Percentiles rank a stretch among this genome's conserved stretches.
Evolutionary conservation across 2,329 filamentous ascomycete species (phyloP).

Genomic region (Claviceps sp.): DNA sequence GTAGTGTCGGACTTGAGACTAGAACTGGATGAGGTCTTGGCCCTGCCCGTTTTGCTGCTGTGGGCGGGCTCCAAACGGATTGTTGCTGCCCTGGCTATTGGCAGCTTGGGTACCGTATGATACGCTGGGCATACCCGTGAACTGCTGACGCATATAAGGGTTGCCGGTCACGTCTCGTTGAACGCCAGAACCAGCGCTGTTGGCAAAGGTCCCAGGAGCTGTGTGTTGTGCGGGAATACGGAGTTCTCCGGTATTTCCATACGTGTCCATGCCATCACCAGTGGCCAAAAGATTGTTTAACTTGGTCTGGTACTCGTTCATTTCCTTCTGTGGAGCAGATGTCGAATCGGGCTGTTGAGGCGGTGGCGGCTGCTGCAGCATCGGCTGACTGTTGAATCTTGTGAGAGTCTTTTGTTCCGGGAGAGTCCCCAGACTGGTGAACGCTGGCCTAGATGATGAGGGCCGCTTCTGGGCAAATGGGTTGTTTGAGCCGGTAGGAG

Average conservation of each 20-base stretch:
- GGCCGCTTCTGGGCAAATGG: slow-evolving; percentile 75
- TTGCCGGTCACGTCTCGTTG: slow-evolving; percentile 68
- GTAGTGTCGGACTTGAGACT: slow-evolving; percentile 12
- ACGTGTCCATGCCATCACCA: slow-evolving; percentile 92
- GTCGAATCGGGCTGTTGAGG: slow-evolving; percentile 23
- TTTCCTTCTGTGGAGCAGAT: slow-evolving; percentile 34
- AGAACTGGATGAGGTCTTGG: slow-evolving; percentile 53
- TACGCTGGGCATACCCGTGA: slow-evolving; percentile 58
- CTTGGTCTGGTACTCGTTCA: slow-evolving; percentile 54
- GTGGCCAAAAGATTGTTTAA: slow-evolving; percentile 77
- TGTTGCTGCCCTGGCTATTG: slow-evolving; percentile 37
- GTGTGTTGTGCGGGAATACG: slow-evolving; percentile 96
- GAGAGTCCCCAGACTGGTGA: slow-evolving; percentile 61
- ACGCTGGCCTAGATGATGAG: slow-evolving; percentile 38
- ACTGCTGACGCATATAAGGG: slow-evolving; percentile 76
- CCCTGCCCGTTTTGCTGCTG: slow-evolving; percentile 37
- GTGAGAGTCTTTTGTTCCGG: slow-evolving; percentile 73
- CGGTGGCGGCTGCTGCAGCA: slow-evolving; percentile 30
- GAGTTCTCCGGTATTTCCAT: slow-evolving; percentile 90
- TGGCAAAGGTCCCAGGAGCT: slow-evolving; percentile 89
- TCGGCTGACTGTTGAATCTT: slow-evolving; percentile 36
- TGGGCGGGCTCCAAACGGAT: slow-evolving; percentile 42
- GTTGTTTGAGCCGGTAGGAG: slow-evolving; percentile 93
- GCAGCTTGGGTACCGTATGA: slow-evolving; percentile 41
- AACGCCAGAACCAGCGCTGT: slow-evolving; percentile 77